Evolutionary conservation across 257 asterid species (phyloP).

Genomic region (Nicotiana undulata): DNA sequence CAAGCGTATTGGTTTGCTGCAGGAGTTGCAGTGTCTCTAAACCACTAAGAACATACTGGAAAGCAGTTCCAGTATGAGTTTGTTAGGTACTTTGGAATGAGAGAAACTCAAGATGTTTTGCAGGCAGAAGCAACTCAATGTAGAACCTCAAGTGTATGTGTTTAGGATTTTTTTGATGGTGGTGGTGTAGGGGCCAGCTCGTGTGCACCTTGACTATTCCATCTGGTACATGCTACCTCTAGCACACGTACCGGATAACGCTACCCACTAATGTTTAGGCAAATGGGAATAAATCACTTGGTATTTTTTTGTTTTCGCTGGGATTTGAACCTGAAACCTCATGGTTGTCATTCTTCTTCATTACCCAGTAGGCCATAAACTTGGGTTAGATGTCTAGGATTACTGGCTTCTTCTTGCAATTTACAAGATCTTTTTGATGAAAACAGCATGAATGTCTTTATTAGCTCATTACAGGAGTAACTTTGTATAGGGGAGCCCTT

Average conservation of each 20-base stretch:
- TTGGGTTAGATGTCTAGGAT: background rate
- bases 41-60: background rate
- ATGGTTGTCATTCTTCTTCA: too few relatives aligned
- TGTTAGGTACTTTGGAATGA: background rate
- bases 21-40: background rate
- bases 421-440: background rate
- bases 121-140: background rate
- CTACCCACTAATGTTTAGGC: too few relatives aligned
- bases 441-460: background rate
- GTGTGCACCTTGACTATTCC: too few relatives aligned
- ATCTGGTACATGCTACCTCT: too few relatives aligned
- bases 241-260: too few relatives aligned
- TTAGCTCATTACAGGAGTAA: background rate
- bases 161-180: background rate
- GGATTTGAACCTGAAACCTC: too few relatives aligned
- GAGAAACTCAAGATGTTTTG: background rate
- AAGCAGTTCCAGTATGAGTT: background rate
- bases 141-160: background rate
- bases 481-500: background rate
- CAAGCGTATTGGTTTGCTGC: background rate
- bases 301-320: too few relatives aligned
- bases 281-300: too few relatives aligned
- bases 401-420: background rate
- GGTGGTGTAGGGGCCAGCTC: too few relatives aligned
- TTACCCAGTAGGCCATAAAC: too few relatives aligned